Base-by-base conservation (phyloP, 306 rosid genomes). In the Dalbergia oliveri region DNA sequence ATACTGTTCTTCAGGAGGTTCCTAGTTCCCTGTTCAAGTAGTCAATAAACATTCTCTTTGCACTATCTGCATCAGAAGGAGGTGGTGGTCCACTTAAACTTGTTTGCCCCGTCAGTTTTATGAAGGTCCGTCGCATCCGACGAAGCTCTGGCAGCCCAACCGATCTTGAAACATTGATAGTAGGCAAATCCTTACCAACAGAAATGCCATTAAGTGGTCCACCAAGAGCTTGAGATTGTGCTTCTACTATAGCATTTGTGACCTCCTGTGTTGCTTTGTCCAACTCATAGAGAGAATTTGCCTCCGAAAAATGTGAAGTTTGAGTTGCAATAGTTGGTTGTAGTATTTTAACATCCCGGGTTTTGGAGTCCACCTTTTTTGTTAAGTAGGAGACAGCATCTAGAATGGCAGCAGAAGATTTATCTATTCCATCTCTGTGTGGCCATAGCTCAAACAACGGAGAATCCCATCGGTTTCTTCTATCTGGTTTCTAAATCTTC, bases 311-410 rank as follows among this genome's bases (percentile, higher is more conserved):
- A 35, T 86, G 85, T 10, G 81, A 21, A n/a, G 45, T 89, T 87
- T 91, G 97, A 35, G 99, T 95, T 2, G 99, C 99, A 0, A 95
- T 93, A 3, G 99, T 93, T 57, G 99, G 99, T 83, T 93, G 97
- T 77, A 94, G 75, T 75, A 88, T 84, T 82, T 93, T 95, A 44
- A 95, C 98, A 86, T 91, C 98, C 34, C 90, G 79, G 3, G 91
- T 89, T 87, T 87, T 93, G 6, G 98, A 84, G 87, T 91, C 97
- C 53, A 89, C 88, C 72, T 78, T 82, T 81, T 95, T 95, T 19
- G 93, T 93, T 72, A 95, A 78, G 84, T 91, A 84, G 15, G 69
- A 78, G 23, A 91, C 86, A 64, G 88, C 96, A 69, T 91, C 98
- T 58, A 59, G 6, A 77, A 93, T 82, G 12, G 91, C 88, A 75